phyloP scores from a whole-genome alignment of 1,284 basidiomycete species.

The Sporisorium graminicola region DNA sequence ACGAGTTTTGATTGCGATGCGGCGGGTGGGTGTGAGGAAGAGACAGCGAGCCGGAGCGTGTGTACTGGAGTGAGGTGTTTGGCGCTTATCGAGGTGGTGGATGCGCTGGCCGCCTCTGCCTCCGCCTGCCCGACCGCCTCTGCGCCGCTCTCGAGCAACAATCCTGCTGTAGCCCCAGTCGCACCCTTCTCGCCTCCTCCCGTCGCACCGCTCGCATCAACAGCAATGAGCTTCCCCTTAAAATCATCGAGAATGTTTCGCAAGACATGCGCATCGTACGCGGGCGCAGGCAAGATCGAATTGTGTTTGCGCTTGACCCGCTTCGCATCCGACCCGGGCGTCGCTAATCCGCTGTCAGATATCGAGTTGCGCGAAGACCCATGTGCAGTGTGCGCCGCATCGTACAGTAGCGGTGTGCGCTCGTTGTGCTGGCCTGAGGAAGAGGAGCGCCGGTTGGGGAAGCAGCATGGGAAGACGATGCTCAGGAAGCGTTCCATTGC shows the following conservation, averaged over 20 bases:
- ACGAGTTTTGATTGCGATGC: constrained; percentile 12
- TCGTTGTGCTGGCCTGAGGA: constrained; percentile 12
- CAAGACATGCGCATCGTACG: constrained; percentile 30
- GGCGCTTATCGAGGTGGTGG: not conserved
- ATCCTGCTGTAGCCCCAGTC: not conserved
- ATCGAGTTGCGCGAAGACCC: constrained; percentile 6
- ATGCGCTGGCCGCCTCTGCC: not conserved
- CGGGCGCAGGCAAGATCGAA: constrained; percentile 31
- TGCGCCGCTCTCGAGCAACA: not conserved
- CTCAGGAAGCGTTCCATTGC: constrained; percentile 33
- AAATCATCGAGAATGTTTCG: constrained; percentile 31
- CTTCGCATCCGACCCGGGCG: constrained; percentile 12
- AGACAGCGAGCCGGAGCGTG: constrained; percentile 11
- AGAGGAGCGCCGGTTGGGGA: constrained; percentile 7
- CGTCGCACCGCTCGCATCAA: constrained; percentile 4
- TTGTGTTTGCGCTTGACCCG: constrained; percentile 19
- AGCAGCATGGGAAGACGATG: constrained; percentile 40
- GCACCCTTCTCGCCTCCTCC: constrained; percentile 7
- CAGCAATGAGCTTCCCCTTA: constrained; percentile 13
- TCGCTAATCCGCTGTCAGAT: constrained; percentile 4
- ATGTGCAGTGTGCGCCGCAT: constrained; percentile 5
- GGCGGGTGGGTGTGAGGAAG: not conserved
- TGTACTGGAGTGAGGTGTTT: constrained; percentile 28
- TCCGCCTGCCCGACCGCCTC: not conserved
- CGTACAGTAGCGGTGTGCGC: constrained; percentile 28